Evolutionary conservation across 1,139 yeast genomes (phyloP), one percentile per base, ranked within the genome.

Genomic region (Taiozyma sp.): DNA sequence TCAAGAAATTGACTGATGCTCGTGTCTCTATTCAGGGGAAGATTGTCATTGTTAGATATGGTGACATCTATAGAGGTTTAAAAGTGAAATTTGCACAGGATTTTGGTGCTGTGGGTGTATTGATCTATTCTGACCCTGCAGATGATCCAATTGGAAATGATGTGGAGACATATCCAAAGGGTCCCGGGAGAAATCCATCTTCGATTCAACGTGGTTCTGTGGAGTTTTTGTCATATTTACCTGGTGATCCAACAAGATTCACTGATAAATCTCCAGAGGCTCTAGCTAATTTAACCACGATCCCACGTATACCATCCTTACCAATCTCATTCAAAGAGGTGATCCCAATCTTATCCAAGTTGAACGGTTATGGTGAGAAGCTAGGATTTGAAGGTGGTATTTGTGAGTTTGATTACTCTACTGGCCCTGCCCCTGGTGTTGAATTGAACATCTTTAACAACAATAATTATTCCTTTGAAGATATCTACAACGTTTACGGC

Each of bases 201-300:
- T 68, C 83, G 32, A 86, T 87, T 41, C 93, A 88, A 71, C 76
- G 97, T 62, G 96, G 96, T 1, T 83, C 91, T 52, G 93, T 85
- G 4, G 88, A 83, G 66, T 89, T 84, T 62, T 71, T 89, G 49
- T 86, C 95, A 2, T 78, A 77, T 45, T 71, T 75, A 6, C 96
- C 96, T 1, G 97, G 97, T 47, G 97, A 90, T 63, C 97, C 97
- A 42, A 82, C 95, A 3, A 58, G 65, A 51, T 62, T 60, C 50
- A 85, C 95, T 4, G 95, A 95, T 22, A 93, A 93, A 0, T 83
- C 81, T 60, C 83, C 95, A 6, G 82, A 89, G 43, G 83, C 80
- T 54, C 75, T 80, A 3, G 83, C 69, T 3, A 76, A 71, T 34
- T 76, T 76, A 22, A 66, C 71, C 34, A 63, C 73, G 6, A 85